Conservation (phyloP, 208 protist species). For the Wallacemonas sp. region DNA sequence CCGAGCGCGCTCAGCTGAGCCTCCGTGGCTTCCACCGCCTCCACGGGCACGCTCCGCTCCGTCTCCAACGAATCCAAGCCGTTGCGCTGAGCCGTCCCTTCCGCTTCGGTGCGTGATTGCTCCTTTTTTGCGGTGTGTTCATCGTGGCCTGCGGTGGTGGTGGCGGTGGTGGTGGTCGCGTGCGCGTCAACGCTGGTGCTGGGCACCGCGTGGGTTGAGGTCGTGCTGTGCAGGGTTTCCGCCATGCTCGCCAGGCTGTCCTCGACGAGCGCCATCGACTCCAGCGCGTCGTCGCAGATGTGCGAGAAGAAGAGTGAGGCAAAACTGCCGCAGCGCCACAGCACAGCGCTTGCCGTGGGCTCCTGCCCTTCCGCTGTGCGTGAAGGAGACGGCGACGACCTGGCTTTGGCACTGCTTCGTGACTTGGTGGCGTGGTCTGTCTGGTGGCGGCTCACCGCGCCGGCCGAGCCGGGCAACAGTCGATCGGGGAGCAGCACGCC, state of each 20-base stretch:
- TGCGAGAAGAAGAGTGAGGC: constrained; percentile 43
- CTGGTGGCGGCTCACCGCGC: neutral
- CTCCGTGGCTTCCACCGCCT: constrained; percentile 9
- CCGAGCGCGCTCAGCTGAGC: constrained; percentile 29
- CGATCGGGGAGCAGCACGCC: constrained; percentile 57
- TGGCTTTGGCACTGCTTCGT: neutral
- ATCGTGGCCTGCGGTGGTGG: neutral
- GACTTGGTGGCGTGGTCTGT: neutral
- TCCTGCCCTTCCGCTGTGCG: neutral
- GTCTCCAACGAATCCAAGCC: no score
- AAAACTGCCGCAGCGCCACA: constrained; percentile 32
- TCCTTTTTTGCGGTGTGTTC: neutral
- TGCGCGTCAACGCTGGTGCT: neutral
- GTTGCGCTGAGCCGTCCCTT: no score
- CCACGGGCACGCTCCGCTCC: constrained; percentile 15
- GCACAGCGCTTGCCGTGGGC: neutral
- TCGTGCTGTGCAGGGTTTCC: neutral
- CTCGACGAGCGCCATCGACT: constrained; percentile 60
- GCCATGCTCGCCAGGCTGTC: constrained; percentile 37
- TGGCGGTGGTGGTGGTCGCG: neutral
- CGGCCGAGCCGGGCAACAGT: constrained; percentile 32
- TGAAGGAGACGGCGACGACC: neutral
- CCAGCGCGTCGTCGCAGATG: constrained; percentile 66
- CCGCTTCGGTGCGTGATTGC: constrained; percentile 6
- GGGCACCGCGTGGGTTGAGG: no score